phyloP scores from a whole-genome alignment of 257 asterid species.

The Rubia yunnanensis region DNA sequence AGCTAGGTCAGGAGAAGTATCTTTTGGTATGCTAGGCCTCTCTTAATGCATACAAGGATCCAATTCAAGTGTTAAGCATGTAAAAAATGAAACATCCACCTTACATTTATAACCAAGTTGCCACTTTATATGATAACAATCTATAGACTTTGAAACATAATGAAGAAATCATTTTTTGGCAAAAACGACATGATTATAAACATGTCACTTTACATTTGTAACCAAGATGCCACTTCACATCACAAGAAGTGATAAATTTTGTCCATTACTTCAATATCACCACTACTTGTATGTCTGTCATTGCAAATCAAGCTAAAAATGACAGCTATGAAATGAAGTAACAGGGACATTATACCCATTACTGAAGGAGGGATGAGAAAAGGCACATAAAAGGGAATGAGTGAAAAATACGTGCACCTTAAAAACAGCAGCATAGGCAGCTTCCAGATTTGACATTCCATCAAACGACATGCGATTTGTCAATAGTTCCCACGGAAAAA shows the following conservation, averaged over 20 bases:
- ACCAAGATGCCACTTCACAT: too few relatives aligned
- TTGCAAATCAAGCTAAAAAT: neutral
- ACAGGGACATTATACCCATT: neutral
- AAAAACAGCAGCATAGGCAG: slow-evolving; percentile 99
- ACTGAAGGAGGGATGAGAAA: too few relatives aligned
- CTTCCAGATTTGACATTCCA: slow-evolving; percentile 98
- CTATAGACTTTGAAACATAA: too few relatives aligned
- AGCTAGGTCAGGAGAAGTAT: slow-evolving; percentile 55
- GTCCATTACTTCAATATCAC: too few relatives aligned
- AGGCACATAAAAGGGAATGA: neutral
- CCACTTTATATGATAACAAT: too few relatives aligned
- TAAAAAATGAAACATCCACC: too few relatives aligned
- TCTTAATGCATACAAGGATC: slow-evolving; percentile 60
- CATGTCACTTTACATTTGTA: too few relatives aligned
- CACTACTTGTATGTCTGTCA: neutral
- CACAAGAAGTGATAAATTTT: too few relatives aligned
- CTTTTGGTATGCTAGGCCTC: slow-evolving; percentile 70
- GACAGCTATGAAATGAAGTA: neutral
- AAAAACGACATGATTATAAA: too few relatives aligned
- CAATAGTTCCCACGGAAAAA: slow-evolving; percentile 80
- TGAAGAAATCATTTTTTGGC: too few relatives aligned
- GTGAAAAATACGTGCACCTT: slow-evolving; percentile 40
- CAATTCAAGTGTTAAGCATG: neutral
- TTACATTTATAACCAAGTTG: too few relatives aligned
- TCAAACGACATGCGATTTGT: slow-evolving; percentile 96